Conservation (phyloP, 2,329 filamentous ascomycete species). For the Monosporascus sp. region DNA sequence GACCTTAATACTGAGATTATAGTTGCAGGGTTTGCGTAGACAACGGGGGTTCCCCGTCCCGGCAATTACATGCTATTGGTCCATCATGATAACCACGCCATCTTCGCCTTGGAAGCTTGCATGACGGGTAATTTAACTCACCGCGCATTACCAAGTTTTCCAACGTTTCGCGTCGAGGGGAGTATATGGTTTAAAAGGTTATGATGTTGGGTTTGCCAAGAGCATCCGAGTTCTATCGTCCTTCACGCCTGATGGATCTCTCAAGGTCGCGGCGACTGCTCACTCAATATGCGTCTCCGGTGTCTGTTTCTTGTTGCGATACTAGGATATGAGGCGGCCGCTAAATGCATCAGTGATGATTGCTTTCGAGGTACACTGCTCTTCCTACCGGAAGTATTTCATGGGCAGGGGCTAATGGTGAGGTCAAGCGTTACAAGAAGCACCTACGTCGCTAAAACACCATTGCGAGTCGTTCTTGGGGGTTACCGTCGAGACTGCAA, state of each 20-base stretch:
- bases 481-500: constrained; percentile 2
- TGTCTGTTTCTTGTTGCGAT: constrained; percentile 1
- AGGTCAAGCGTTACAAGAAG: constrained; percentile 2
- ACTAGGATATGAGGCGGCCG: constrained; percentile 1
- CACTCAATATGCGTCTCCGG: constrained; percentile 7
- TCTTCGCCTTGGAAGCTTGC: constrained; percentile 4
- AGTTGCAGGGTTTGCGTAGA: no score
- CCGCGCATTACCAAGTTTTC: background rate
- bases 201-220: background rate
- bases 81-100: constrained; percentile 3
- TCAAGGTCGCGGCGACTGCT: background rate
- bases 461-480: constrained; percentile 9
- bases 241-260: constrained; percentile 1
- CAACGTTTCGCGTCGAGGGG: background rate
- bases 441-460: constrained; percentile 1
- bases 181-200: background rate
- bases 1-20: no score
- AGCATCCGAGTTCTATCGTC: constrained; percentile 1
- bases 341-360: constrained; percentile 6
- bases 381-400: background rate
- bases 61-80: background rate
- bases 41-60: background rate
- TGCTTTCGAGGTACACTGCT: constrained; percentile 9
- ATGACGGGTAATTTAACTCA: constrained; percentile 7
- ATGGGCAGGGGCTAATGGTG: background rate